Evolutionary conservation across 2,329 filamentous ascomycete genomes (phyloP).

Genomic region (Coniochaeta hoffmannii): DNA sequence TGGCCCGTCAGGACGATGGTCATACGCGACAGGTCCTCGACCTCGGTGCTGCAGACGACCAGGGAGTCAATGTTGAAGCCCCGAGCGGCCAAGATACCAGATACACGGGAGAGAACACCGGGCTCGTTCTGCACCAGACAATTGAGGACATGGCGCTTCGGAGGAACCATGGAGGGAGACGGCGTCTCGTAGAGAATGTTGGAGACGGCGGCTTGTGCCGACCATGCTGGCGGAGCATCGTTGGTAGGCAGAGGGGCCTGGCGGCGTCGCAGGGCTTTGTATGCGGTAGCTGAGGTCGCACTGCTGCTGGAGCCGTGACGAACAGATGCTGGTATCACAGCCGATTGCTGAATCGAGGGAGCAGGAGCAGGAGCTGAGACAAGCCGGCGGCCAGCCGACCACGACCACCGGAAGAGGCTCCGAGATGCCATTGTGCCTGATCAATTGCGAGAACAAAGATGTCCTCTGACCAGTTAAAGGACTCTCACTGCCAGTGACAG

Average conservation of each 20-base stretch:
- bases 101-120: constrained; percentile 91
- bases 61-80: constrained; percentile 99
- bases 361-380: neutral
- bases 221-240: constrained; percentile 70
- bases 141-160: constrained; percentile 94
- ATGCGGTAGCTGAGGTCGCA: constrained; percentile 89
- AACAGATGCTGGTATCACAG: neutral
- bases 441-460: constrained; percentile 2
- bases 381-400: neutral
- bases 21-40: constrained; percentile 95
- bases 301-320: constrained; percentile 45
- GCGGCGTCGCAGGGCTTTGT: constrained; percentile 92
- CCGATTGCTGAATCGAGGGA: neutral
- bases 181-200: constrained; percentile 99
- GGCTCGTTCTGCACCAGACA: constrained; percentile 99
- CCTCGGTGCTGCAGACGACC: constrained; percentile 96
- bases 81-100: constrained; percentile 87
- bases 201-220: constrained; percentile 89
- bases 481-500: neutral
- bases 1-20: constrained; percentile 95
- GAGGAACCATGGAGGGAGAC: constrained; percentile 69
- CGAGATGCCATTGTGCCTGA: constrained; percentile 4
- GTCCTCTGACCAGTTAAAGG: constrained; percentile 2
- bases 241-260: constrained; percentile 77
- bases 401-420: neutral